Conservation (phyloP, 768 basidiomycete genomes). For the Lactifluus volemus region DNA sequence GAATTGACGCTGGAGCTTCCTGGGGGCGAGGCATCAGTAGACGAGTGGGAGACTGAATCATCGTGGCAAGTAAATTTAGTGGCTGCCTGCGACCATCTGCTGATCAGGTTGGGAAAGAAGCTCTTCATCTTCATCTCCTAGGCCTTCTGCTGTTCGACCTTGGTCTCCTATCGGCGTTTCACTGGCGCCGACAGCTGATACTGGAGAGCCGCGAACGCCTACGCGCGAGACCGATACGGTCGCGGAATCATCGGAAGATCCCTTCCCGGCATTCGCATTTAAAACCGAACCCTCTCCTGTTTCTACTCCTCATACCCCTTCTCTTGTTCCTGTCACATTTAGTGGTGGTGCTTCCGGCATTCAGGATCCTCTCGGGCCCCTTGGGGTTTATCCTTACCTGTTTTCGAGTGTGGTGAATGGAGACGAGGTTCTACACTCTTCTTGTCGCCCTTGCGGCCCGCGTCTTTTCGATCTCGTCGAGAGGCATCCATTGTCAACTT, state of each 20-base stretch:
- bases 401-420: conserved; percentile 32
- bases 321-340: not conserved
- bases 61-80: not conserved
- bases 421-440: conserved; percentile 35
- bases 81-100: not conserved
- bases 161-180: not conserved
- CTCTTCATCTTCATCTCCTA: not conserved
- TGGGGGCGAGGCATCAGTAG: not conserved
- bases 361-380: conserved; percentile 28
- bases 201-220: not conserved
- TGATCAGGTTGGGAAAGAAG: not conserved
- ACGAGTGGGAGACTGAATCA: not conserved
- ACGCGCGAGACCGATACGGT: not conserved
- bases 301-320: not conserved
- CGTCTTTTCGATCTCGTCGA: conserved; percentile 57
- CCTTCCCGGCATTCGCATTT: not conserved
- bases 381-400: conserved; percentile 42
- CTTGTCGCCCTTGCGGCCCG: conserved; percentile 59
- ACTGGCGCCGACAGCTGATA: not conserved
- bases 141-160: not conserved
- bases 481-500: conserved; percentile 48
- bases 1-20: conserved; percentile 7
- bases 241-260: not conserved
- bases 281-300: not conserved
- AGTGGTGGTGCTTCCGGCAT: not conserved